Conservation (phyloP, 805 yeast genomes). For the Cephaloascus albidus region DNA sequence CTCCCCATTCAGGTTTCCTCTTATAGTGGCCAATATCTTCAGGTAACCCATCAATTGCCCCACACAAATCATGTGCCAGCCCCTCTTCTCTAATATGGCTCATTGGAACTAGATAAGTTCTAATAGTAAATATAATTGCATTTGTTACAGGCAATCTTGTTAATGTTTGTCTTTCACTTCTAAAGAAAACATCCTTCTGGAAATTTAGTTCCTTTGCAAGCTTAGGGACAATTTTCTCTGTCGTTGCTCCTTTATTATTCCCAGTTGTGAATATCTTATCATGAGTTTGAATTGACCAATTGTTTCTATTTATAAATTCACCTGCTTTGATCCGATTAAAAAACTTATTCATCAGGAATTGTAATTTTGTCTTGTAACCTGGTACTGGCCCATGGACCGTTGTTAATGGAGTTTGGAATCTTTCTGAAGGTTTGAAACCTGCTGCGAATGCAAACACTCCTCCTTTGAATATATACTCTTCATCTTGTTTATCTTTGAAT, state of each 20-base stretch:
- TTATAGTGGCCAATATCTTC: conserved; percentile 53
- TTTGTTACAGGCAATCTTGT: conserved; percentile 54
- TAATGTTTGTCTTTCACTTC: conserved; percentile 59
- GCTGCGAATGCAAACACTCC: conserved; percentile 62
- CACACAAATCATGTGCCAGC: conserved; percentile 37
- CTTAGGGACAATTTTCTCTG: conserved; percentile 59
- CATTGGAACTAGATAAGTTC: conserved; percentile 58
- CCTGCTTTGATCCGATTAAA: conserved; percentile 47
- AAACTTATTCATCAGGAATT: conserved; percentile 58
- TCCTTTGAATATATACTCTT: conserved; percentile 45
- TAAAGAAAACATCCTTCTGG: conserved; percentile 41
- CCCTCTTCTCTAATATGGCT: conserved; percentile 35
- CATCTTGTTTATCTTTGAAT: conserved; percentile 51
- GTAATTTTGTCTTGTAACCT: conserved; percentile 47
- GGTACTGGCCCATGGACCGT: conserved; percentile 68
- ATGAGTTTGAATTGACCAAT: conserved; percentile 59
- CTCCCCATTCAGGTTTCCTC: conserved; percentile 59
- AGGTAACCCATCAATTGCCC: conserved; percentile 59
- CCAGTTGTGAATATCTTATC: conserved; percentile 58
- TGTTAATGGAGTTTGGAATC: conserved; percentile 42
- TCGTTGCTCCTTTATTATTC: conserved; percentile 35
- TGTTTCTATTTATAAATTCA: conserved; percentile 58
- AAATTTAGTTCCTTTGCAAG: conserved; percentile 34
- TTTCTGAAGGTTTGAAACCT: conserved; percentile 61
- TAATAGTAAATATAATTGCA: conserved; percentile 47